Evolutionary conservation across 176 grass and related monocot genomes (phyloP).

Genomic region (Paspalum vaginatum): DNA sequence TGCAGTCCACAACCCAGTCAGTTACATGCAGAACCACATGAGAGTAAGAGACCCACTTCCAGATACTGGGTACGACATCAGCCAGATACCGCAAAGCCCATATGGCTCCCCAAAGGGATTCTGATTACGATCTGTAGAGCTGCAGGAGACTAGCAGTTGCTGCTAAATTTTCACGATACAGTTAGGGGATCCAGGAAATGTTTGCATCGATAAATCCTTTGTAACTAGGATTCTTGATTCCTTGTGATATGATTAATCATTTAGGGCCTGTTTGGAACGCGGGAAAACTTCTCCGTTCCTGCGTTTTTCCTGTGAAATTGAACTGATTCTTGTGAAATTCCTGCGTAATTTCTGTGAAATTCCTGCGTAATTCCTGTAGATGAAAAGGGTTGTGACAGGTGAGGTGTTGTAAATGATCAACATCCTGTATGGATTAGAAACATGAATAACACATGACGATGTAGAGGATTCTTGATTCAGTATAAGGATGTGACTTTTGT

Average conservation of each 20-base stretch:
- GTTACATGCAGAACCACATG: constrained; percentile 46
- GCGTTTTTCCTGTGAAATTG: too few species aligned
- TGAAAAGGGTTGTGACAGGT: constrained; percentile 3
- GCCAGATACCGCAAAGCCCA: constrained; percentile 55
- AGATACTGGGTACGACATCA: constrained; percentile 59
- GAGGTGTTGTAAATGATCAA: neutral
- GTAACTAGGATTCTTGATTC: constrained; percentile 23
- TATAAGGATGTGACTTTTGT: neutral
- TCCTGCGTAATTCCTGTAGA: too few species aligned
- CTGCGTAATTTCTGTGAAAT: too few species aligned
- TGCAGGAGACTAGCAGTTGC: neutral
- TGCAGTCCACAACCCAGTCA: constrained; percentile 38
- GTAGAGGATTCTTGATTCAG: neutral
- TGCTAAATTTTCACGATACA: neutral
- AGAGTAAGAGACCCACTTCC: constrained; percentile 34
- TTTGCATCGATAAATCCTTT: constrained; percentile 31
- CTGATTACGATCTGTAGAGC: constrained; percentile 35
- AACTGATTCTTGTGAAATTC: too few species aligned
- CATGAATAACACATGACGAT: neutral
- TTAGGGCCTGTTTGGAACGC: too few species aligned
- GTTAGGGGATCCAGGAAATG: neutral
- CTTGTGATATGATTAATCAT: constrained; percentile 20
- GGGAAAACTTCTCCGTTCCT: too few species aligned
- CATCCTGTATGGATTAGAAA: neutral
- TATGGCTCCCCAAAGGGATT: constrained; percentile 76